A percentile compares a stretch with the other conserved stretches of the same genome.
Evolutionary conservation across 2,329 filamentous ascomycete genomes (phyloP).

Genomic region (Colletotrichum ledebouriae): DNA sequence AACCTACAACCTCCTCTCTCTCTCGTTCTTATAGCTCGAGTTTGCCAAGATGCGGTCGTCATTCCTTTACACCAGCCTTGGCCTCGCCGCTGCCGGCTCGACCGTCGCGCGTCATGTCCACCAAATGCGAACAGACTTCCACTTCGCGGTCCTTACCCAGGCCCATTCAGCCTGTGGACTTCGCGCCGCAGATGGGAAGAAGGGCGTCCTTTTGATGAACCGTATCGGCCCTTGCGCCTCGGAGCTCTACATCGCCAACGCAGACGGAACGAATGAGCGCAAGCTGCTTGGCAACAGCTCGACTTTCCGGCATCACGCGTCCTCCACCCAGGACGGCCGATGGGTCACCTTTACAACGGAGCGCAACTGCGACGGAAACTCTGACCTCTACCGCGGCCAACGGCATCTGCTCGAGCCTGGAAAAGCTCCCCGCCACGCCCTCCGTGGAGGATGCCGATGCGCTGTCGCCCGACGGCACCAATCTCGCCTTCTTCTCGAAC

Average conservation of each 20-base stretch:
- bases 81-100: conserved; percentile 14
- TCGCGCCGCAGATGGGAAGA: conserved; percentile 33
- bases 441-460: conserved; percentile 31
- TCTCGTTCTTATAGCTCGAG: background rate
- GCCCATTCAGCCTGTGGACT: conserved; percentile 32
- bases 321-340: conserved; percentile 26
- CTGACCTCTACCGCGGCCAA: conserved; percentile 28
- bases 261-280: conserved; percentile 32
- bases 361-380: conserved; percentile 34
- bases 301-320: conserved; percentile 30
- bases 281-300: conserved; percentile 16
- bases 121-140: conserved; percentile 30
- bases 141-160: conserved; percentile 19
- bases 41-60: conserved; percentile 30
- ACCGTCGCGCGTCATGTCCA: conserved; percentile 26
- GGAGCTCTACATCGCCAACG: conserved; percentile 35
- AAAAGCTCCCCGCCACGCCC: conserved; percentile 30
- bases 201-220: conserved; percentile 36
- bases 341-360: conserved; percentile 32
- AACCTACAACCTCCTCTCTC: background rate
- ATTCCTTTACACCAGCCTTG: conserved; percentile 17
- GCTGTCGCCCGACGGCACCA: conserved; percentile 13
- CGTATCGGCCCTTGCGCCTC: conserved; percentile 30
- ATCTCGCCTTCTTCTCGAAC: conserved; percentile 30
- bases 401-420: conserved; percentile 11